phyloP scores from a whole-genome alignment of 805 yeast genomes.

The Kuraishia capsulata region DNA sequence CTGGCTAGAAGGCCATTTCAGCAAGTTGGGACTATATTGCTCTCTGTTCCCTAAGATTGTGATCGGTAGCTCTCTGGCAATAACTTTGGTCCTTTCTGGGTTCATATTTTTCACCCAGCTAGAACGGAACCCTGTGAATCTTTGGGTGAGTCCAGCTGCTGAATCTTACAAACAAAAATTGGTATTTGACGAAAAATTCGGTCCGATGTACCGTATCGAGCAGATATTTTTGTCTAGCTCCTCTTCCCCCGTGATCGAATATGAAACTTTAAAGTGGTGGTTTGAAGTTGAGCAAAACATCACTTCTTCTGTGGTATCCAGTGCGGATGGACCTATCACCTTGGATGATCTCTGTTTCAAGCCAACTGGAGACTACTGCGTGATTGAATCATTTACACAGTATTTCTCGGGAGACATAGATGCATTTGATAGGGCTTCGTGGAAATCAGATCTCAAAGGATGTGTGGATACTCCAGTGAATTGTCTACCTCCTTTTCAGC shows the following conservation, averaged over 20 bases:
- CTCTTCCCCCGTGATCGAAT: conserved; percentile 59
- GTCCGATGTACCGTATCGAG: conserved; percentile 86
- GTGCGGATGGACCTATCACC: conserved; percentile 11
- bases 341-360: conserved; percentile 73
- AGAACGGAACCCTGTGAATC: conserved; percentile 71
- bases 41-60: conserved; percentile 50
- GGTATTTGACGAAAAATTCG: conserved; percentile 72
- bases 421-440: conserved; percentile 37
- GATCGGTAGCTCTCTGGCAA: conserved; percentile 28
- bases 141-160: conserved; percentile 85
- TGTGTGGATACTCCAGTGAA: conserved; percentile 81
- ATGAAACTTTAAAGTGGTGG: conserved; percentile 82
- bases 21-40: conserved; percentile 46
- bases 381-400: conserved; percentile 81
- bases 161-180: conserved; percentile 59
- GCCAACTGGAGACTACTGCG: conserved; percentile 75
- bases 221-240: conserved; percentile 70
- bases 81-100: conserved; percentile 37
- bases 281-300: conserved; percentile 63
- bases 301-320: conserved; percentile 13
- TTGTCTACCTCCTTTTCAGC: conserved; percentile 86
- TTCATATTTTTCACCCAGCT: conserved; percentile 45
- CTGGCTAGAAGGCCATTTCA: conserved; percentile 37
- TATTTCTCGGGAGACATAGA: conserved; percentile 63
- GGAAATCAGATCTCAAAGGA: conserved; percentile 43